Base-by-base conservation (phyloP, 257 asterid species). In the Paraleonurus japonicus region DNA sequence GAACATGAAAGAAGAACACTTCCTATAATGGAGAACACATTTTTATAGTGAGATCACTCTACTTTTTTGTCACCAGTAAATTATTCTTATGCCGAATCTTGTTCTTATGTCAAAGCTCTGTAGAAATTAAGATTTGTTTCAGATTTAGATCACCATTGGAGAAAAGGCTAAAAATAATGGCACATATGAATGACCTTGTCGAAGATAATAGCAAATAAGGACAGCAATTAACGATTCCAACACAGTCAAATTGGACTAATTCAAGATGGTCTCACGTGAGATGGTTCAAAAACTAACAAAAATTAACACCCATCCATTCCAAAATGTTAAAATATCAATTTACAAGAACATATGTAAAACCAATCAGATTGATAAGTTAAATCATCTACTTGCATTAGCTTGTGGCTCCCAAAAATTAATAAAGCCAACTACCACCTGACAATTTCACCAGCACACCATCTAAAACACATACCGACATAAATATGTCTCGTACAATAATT, bases 381-480 rank as follows among this genome's bases (percentile, higher is more conserved):
- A 26, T 32, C 55, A 8, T 69, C 19, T 26, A 41, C 67, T 63
- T 35, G 19, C n/a, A 63, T 2, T 30, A 4, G 41, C 48, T 35
- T 33, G 58, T 55, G 72, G 50, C 58, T 43, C 45, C 32, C 68
- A 68, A 54, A 33, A 63, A 39, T 61, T 4, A 71, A 45, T 30
- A 33, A 43, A 48, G 41, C 67, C 67, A 65, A 66, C 64, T 33
- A 77, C 69, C 70, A n/a, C 70, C 47, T 17, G 65, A 77, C 51
- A 59, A 61, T 37, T 64, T 69, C 73, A 51, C 58, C 17, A 67
- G 47, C 50, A 50, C 45, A 35, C 69, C 61, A 28, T 70, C 41
- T 16, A 9, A 7, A 73, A 11, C 60, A 4, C 54, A 7, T 22
- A 60, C 2, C 7, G 27, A 7, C 45, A 19, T n/a, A 4, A 64